These are phyloP conservation scores for Solanum raphanifolium DNA, from an alignment of 257 asterid species.

Conservation along the genomic window DNA sequence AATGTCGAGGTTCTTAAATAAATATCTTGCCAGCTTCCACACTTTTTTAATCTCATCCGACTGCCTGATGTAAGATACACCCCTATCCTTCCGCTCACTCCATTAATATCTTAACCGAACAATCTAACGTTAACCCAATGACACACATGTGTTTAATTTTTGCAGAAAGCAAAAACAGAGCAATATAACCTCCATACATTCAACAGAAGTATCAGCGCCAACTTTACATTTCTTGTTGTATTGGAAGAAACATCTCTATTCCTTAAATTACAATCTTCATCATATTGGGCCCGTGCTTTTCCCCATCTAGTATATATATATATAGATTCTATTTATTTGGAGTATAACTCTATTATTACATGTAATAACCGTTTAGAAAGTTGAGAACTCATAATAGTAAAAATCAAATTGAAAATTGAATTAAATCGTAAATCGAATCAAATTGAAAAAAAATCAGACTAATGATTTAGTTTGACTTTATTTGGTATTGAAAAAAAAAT, in stretches of 20 bases:
- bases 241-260: not conserved
- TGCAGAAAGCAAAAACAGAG: not conserved
- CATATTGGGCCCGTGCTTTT: not conserved
- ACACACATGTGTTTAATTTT: not conserved
- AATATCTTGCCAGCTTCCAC: not conserved
- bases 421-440: too few species aligned
- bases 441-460: too few species aligned
- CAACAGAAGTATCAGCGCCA: not conserved
- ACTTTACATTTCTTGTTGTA: not conserved
- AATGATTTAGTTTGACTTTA: too few species aligned
- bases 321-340: too few species aligned
- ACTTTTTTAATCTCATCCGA: not conserved
- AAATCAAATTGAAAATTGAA: too few species aligned
- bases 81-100: not conserved
- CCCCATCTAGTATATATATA: too few species aligned
- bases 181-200: not conserved
- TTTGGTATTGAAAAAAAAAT: too few species aligned
- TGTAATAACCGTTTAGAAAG: too few species aligned
- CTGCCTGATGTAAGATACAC: not conserved
- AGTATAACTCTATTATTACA: too few species aligned
- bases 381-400: too few species aligned
- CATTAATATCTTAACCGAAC: not conserved
- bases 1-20: too few species aligned
- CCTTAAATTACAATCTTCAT: not conserved
- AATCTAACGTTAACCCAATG: not conserved